Percentiles rank a stretch among this genome's conserved stretches.
Evolutionary conservation across 2,329 filamentous ascomycete species (phyloP).

Genomic region (Sphaerulina populicola): DNA sequence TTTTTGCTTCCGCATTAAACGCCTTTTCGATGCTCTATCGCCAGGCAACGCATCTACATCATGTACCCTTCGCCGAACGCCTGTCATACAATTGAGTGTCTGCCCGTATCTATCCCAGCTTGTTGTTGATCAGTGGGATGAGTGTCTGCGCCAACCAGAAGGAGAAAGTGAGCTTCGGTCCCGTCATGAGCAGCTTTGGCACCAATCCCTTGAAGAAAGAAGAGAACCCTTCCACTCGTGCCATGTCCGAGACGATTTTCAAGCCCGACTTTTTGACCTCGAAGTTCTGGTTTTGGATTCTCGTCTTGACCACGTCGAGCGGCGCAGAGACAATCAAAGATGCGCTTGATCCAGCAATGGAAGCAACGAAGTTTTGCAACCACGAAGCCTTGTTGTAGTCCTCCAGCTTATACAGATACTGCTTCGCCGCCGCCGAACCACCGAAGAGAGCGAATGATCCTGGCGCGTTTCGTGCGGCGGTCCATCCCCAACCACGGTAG

Average conservation of each 20-base stretch:
- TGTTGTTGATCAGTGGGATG: slow-evolving; percentile 80
- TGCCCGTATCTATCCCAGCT: slow-evolving; percentile 40
- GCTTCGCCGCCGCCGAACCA: slow-evolving; percentile 93
- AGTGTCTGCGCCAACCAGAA: slow-evolving; percentile 99
- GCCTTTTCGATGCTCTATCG: slow-evolving; percentile 6
- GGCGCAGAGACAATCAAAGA: slow-evolving; percentile 95
- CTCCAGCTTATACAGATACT: slow-evolving; percentile 78
- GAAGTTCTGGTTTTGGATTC: slow-evolving; percentile 97
- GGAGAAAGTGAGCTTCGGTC: slow-evolving; percentile 96
- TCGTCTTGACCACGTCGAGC: slow-evolving; percentile 94
- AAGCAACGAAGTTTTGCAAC: slow-evolving; percentile 95
- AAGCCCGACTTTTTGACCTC: slow-evolving; percentile 94
- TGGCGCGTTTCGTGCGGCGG: slow-evolving; percentile 89
- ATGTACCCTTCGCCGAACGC: slow-evolving; percentile 12
- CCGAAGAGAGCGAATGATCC: slow-evolving; percentile 98
- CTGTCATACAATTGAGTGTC: neutral
- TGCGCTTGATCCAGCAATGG: slow-evolving; percentile 86
- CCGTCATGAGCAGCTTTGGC: slow-evolving; percentile 98
- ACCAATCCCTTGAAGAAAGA: slow-evolving; percentile 97
- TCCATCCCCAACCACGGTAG: slow-evolving; percentile 96
- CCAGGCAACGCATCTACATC: neutral
- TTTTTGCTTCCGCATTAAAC: neutral
- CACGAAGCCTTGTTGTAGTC: slow-evolving; percentile 95
- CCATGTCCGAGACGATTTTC: slow-evolving; percentile 86
- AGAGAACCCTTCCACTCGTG: slow-evolving; percentile 72